phyloP scores from a whole-genome alignment of 2,329 filamentous ascomycete genomes.

The Orbilia oligospora region DNA sequence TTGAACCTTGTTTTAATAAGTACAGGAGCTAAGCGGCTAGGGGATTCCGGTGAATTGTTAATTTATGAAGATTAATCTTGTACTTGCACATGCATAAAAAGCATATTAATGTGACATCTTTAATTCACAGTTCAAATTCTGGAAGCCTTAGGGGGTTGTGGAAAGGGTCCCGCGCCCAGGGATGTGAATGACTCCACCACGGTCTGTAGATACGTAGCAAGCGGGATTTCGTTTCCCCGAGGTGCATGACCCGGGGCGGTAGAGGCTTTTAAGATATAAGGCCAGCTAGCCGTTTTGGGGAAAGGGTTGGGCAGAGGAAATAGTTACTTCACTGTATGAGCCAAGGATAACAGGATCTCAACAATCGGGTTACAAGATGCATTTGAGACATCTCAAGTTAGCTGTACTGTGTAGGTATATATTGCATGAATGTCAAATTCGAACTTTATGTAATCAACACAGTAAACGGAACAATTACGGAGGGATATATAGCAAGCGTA shows the following conservation, averaged over 20 bases:
- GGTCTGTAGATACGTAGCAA: background rate
- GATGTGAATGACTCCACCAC: constrained; percentile 20
- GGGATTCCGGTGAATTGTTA: background rate
- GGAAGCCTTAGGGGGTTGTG: background rate
- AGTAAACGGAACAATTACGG: constrained; percentile 9
- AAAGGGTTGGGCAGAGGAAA: constrained; percentile 7
- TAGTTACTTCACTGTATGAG: background rate
- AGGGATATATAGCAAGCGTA: background rate
- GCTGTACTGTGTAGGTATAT: too few species aligned
- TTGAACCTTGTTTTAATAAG: constrained; percentile 1
- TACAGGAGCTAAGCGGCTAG: background rate
- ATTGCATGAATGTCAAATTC: background rate
- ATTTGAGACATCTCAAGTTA: background rate
- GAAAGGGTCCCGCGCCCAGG: constrained; percentile 1
- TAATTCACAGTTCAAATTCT: background rate
- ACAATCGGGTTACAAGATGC: background rate
- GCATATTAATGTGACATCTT: background rate
- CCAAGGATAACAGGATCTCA: background rate
- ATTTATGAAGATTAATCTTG: constrained; percentile 5
- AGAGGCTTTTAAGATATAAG: constrained; percentile 2
- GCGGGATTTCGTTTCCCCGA: constrained; percentile 20
- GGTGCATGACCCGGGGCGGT: constrained; percentile 8
- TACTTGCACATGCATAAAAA: background rate
- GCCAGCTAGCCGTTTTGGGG: constrained; percentile 16
- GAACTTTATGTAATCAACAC: background rate